Evolutionary conservation across 768 basidiomycete genomes (phyloP), one percentile per base, ranked within the genome.

Genomic region (Auricularia sp.): DNA sequence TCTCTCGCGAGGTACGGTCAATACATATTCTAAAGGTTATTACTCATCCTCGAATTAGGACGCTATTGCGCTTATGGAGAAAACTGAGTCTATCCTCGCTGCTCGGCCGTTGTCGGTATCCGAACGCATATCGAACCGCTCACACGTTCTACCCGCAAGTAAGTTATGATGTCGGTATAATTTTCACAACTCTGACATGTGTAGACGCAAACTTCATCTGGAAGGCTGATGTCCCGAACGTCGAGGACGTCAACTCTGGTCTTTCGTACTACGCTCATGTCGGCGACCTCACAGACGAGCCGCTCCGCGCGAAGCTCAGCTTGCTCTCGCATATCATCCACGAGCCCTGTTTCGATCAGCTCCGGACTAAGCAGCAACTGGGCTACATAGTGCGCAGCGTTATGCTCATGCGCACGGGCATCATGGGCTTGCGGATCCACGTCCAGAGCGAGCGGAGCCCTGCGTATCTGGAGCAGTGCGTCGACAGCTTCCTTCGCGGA

Each of bases 301-400:
- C 74, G 21, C 76, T 84, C 11, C 86, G 94, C 3, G 86, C 90
- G 33, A 79, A 80, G 1, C 80, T 87, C 29, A 76, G 85, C 2
- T 80, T 99, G 14, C 84, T 98, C 29, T 81, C 81, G 0, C 92
- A 95, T 69, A 89, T 98, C 64, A 80, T 95, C 43, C 79, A 82
- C n/a, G 97, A 99, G 70, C 96, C 95, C 1, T 84, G 90, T 10
- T 99, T 98, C 76, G 87, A 96, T 72, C 78, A 87, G 29, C 82
- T 99, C 36, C 87, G 97, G 35, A 98, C 95, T 3, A 87, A 92
- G 72, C 93, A 98, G 72, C 97, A 99, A 74, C 81, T 99, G 1
- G 97, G 97, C 4, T 99, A 99, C 73, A 81, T 97, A 53, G 66
- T 67, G 21, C 62, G 62, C 14, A 68, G 64, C 4, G 68, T 69